phyloP scores from a whole-genome alignment of 129 eudicot genomes.

The Saposhnikovia divaricata region DNA sequence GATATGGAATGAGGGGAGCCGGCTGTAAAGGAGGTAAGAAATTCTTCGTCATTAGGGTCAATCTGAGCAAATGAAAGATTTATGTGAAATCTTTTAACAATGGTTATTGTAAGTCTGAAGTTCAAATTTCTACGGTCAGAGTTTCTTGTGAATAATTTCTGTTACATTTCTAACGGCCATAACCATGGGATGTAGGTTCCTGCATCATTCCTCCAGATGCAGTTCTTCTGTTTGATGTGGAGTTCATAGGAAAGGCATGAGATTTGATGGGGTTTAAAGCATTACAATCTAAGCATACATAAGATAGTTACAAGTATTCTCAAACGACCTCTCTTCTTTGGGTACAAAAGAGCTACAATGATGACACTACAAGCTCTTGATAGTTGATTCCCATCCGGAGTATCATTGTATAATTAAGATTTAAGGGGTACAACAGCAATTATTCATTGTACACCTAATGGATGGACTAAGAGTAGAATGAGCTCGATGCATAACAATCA shows the following conservation, averaged over 20 bases:
- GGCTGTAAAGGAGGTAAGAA: slow-evolving; percentile 84
- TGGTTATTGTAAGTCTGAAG: neutral
- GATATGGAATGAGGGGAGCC: slow-evolving; percentile 85
- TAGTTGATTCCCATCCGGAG: too few species aligned
- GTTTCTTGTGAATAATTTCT: neutral
- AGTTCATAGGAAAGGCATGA: slow-evolving; percentile 80
- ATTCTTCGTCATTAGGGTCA: neutral
- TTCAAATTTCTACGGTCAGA: neutral
- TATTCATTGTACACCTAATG: neutral
- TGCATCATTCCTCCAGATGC: slow-evolving; percentile 96
- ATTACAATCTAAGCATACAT: neutral
- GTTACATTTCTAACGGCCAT: neutral
- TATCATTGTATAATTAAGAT: neutral
- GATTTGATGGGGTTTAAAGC: neutral
- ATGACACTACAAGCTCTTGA: neutral
- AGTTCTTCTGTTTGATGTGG: slow-evolving; percentile 78
- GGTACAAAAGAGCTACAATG: neutral
- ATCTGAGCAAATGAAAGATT: neutral
- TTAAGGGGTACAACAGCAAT: neutral
- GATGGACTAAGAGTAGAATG: neutral
- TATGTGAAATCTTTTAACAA: neutral
- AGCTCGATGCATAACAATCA: neutral
- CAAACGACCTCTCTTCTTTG: neutral
- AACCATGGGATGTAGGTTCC: slow-evolving; percentile 41
- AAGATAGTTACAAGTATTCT: neutral